Base-by-base conservation (phyloP, 371 early-diverging fungal genomes). In the Choanephora cucurbitarum region DNA sequence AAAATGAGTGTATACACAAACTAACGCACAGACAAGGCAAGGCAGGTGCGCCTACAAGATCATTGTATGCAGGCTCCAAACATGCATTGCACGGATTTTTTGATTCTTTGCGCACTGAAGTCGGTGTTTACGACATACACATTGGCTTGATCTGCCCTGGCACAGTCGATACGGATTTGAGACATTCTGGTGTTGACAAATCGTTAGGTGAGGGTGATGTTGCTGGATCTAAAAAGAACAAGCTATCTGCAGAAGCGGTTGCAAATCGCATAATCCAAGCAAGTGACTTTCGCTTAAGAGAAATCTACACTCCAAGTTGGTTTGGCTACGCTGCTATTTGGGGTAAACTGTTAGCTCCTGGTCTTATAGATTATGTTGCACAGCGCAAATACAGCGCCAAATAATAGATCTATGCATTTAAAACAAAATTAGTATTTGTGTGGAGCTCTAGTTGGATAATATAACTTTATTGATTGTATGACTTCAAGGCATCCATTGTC, bases 71-170 rank as follows among this genome's bases (percentile, higher is more conserved):
- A 37, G 89, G 87, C 0, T 83, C 89, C 44, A 95, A 95, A 52
- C 89, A 88, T 61, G 95, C 94, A 0, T 71, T 92, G 8, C 87
- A 89, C 31, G 94, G 93, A 0, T 95, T 89, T 68, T 94, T 94
- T 72, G 84, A 87, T 44, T 84, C 94, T 1, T 60, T 95, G 24
- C 79, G 94, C 0, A 88, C 93, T 60, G 95, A 95, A 60, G 65
- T 92, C 7, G 72, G 68, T 2, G 51, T 60, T 3, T 67, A 71
- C 2, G 78, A 77, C 15, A 79, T 92, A 1, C 80, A 82, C 44
- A 78, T 94, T 8, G 83, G 86, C 3, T 64, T 92, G 7, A 80
- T 83, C 0, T 85, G 87, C 51, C 92, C 93, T 17, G 94, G 87
- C 0, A 89, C 92, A 0, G 91, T 93, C 0, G 84, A 78, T 33